Evolutionary conservation across 2,329 filamentous ascomycete genomes (phyloP).

Genomic region (Botrytis pseudocinerea): DNA sequence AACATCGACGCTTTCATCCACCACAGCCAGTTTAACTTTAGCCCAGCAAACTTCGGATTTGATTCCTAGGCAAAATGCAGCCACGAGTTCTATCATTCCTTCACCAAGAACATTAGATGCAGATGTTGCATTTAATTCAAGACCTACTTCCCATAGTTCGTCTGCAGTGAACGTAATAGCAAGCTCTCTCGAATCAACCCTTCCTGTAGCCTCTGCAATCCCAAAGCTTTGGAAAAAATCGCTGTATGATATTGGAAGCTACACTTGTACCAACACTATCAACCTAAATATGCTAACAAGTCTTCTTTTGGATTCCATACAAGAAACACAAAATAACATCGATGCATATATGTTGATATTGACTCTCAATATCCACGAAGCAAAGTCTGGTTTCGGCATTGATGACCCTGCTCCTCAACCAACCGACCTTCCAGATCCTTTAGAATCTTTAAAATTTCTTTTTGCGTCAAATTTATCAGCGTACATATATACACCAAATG

Average conservation of each 20-base stretch:
- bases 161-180: not conserved
- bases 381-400: conserved; percentile 47
- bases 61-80: conserved; percentile 1
- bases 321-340: conserved; percentile 53
- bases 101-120: not conserved
- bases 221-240: conserved; percentile 34
- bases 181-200: conserved; percentile 30
- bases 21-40: conserved; percentile 16
- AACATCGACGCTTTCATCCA: conserved; percentile 30
- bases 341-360: conserved; percentile 55
- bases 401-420: conserved; percentile 46
- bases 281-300: conserved; percentile 52
- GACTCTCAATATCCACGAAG: conserved; percentile 60
- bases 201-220: conserved; percentile 28
- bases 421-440: conserved; percentile 46
- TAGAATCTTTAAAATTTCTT: conserved; percentile 49
- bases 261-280: conserved; percentile 55
- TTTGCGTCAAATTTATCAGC: conserved; percentile 50
- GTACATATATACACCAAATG: conserved; percentile 55
- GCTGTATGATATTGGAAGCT: conserved; percentile 51
- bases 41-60: conserved; percentile 9
- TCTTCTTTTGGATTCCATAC: conserved; percentile 55
- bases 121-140: not conserved
- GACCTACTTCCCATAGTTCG: not conserved
- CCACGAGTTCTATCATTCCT: not conserved